These are phyloP conservation scores for Butyriboletus pseudospeciosus DNA, from an alignment of 1,284 basidiomycete genomes.

Conservation along the genomic window DNA sequence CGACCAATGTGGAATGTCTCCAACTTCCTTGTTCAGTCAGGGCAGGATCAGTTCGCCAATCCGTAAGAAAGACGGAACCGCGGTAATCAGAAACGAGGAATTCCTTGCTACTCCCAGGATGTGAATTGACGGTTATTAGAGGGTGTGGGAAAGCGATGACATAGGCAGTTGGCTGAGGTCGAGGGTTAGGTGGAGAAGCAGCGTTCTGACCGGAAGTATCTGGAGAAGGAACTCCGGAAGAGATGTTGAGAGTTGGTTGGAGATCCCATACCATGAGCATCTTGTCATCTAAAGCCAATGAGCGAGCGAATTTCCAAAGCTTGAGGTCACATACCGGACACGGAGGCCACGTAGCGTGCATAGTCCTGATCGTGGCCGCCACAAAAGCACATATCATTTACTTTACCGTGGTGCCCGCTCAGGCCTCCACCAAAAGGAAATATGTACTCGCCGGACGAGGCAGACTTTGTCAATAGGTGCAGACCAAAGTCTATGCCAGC, in stretches of 20 bases:
- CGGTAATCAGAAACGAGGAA: conserved; percentile 69
- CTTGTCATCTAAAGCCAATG: conserved; percentile 56
- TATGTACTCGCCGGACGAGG: conserved; percentile 46
- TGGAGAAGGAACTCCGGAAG: conserved; percentile 33
- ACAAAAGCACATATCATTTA: conserved; percentile 73
- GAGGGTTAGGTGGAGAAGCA: conserved; percentile 27
- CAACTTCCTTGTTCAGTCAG: conserved; percentile 50
- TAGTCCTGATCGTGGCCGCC: conserved; percentile 63
- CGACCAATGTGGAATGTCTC: conserved; percentile 60
- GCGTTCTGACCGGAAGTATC: conserved; percentile 12
- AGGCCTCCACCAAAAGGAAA: conserved; percentile 72
- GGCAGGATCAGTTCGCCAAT: conserved; percentile 71
- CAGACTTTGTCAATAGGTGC: conserved; percentile 59
- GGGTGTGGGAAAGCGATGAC: conserved; percentile 67
- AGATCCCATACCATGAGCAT: conserved; percentile 83
- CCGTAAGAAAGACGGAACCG: conserved; percentile 67
- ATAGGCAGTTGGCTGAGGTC: conserved; percentile 68
- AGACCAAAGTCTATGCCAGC: conserved; percentile 66
- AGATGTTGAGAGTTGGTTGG: conserved; percentile 47
- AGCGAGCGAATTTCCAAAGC: neutral
- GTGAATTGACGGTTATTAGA: conserved; percentile 62
- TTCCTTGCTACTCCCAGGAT: conserved; percentile 67
- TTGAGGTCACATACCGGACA: conserved; percentile 51
- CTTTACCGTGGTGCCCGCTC: conserved; percentile 67
- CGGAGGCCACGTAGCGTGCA: conserved; percentile 69